Evolutionary conservation across 164 flowering plant species (phyloP), one percentile per base, ranked within the genome.

Genomic region (Houttuynia cordata): DNA sequence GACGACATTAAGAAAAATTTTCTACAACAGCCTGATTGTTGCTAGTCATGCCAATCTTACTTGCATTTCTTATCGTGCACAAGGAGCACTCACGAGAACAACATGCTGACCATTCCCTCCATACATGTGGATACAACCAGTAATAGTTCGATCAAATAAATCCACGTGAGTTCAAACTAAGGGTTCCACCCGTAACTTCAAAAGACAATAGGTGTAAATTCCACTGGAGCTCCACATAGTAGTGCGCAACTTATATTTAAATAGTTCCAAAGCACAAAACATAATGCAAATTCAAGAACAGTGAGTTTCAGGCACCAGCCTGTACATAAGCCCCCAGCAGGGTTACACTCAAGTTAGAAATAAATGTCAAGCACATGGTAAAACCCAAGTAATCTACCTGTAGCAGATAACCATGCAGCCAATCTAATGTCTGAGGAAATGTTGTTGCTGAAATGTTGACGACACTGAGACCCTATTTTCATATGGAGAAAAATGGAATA

Each of bases 381-480:
- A 30, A 30, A 30, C 6, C 14, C 12, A 45, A 45, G 39, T 18
- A 45, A 53, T 24, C 15, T 74, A 92, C 98, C 97, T 90, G 89
- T 70, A 93, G 92, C 69, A 93, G 90, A 79, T 93, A 75, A 59
- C 80, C 71, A 65, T 88, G 99, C 75, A 93, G 79, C 92, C 91
- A 82, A 81, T 93, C 99, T 68, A 93, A 64, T 54, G 96, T 86
- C 73, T 90, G 99, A 14, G 99, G 97, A 68, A 94, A 94, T 41
- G 97, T 86, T 60, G 96, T 86, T 49, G 99, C 91, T 47, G 97
- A 88, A 71, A 86, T 76, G 70, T 81, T 88, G 54, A 81, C 96
- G 58, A 90, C 97, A 17, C 85, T 78, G 70, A 86, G 62, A 61
- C 97, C 99, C 97, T 93, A 83, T 66, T 64, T 25, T 72, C 73